Evolutionary conservation across 768 basidiomycete genomes (phyloP).

Genomic region (Trametes coccinea): DNA sequence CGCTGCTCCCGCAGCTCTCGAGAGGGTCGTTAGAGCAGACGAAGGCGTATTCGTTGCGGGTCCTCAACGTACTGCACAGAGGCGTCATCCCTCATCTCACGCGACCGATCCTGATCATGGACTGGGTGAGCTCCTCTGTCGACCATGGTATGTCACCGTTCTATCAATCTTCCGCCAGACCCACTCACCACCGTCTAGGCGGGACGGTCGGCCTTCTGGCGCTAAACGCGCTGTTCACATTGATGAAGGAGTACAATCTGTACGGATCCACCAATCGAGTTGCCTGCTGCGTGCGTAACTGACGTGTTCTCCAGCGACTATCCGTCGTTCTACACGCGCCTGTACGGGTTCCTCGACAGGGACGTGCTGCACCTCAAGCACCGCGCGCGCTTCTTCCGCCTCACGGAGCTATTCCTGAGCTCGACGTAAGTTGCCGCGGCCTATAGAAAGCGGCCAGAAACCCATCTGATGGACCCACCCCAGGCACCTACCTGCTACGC

Average conservation of each 20-base stretch:
- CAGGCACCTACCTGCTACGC: slow-evolving; percentile 83
- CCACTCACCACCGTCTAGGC: slow-evolving; percentile 43
- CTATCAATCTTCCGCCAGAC: neutral
- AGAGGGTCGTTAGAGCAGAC: slow-evolving; percentile 34
- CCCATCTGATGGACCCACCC: neutral
- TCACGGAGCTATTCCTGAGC: slow-evolving; percentile 86
- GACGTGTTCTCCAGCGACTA: slow-evolving; percentile 70
- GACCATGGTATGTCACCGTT: slow-evolving; percentile 60
- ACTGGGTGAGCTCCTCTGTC: slow-evolving; percentile 85
- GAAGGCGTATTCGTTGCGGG: slow-evolving; percentile 50
- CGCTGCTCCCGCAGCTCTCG: slow-evolving; percentile 62
- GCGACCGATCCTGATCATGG: slow-evolving; percentile 78
- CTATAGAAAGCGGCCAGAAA: too few relatives aligned
- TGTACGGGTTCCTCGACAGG: slow-evolving; percentile 87
- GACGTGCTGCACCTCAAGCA: slow-evolving; percentile 90
- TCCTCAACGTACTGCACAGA: slow-evolving; percentile 77
- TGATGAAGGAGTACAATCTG: slow-evolving; percentile 95
- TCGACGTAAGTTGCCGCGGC: slow-evolving; percentile 65
- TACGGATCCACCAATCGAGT: slow-evolving; percentile 40
- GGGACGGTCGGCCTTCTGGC: slow-evolving; percentile 85
- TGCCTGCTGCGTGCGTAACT: neutral
- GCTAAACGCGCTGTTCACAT: slow-evolving; percentile 84
- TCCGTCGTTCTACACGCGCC: slow-evolving; percentile 89
- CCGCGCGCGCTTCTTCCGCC: slow-evolving; percentile 91
- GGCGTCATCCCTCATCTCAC: slow-evolving; percentile 84